phyloP scores from a whole-genome alignment of 768 basidiomycete genomes.

The Trametes punicea region DNA sequence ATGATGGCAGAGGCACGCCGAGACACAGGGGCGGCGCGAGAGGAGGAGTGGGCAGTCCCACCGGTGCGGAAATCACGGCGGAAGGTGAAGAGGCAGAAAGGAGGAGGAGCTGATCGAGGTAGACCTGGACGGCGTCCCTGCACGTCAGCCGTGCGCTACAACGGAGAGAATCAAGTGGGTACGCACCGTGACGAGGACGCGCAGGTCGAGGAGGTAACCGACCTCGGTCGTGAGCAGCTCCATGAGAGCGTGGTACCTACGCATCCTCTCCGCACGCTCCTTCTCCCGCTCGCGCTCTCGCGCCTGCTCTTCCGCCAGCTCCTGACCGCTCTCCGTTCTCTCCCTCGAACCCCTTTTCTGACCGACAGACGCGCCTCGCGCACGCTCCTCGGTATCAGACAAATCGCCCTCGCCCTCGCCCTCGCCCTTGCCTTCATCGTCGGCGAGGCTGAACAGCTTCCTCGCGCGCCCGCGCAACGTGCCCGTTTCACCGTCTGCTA shows the following conservation, averaged over 20 bases:
- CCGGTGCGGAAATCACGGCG: conserved; percentile 17
- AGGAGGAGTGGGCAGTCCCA: not conserved
- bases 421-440: not conserved
- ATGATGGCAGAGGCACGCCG: not conserved
- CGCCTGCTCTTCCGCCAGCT: conserved; percentile 6
- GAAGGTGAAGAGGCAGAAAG: conserved; percentile 34
- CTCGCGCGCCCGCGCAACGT: not conserved
- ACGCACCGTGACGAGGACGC: conserved; percentile 69
- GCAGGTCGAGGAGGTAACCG: conserved; percentile 76
- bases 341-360: not conserved
- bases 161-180: not conserved
- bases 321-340: not conserved
- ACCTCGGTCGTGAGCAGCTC: conserved; percentile 86
- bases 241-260: conserved; percentile 66
- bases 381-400: conserved; percentile 11
- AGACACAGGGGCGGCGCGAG: conserved; percentile 4
- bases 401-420: conserved; percentile 12
- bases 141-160: not conserved
- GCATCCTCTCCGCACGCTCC: conserved; percentile 17
- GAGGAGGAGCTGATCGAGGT: conserved; percentile 31
- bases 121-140: conserved; percentile 50
- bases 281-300: conserved; percentile 3
- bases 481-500: not conserved
- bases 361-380: not conserved
- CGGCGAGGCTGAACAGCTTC: conserved; percentile 23